Evolutionary conservation across 106 monocot genomes (phyloP).

Genomic region (Gastrodia elata): DNA sequence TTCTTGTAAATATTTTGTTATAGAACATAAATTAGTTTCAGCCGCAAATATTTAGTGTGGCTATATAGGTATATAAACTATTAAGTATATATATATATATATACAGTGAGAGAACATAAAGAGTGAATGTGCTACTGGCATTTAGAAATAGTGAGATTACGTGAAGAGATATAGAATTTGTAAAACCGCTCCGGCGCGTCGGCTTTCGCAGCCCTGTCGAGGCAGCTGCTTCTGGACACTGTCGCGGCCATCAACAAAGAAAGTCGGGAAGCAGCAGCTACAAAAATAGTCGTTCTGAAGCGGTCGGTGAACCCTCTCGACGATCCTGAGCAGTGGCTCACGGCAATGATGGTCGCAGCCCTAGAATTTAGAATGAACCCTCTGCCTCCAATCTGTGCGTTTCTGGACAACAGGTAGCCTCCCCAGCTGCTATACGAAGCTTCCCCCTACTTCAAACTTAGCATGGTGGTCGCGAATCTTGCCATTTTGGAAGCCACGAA

Average conservation of each 20-base stretch:
- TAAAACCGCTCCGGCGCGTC: slow-evolving; percentile 29
- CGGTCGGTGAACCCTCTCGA: slow-evolving; percentile 39
- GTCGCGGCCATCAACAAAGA: slow-evolving; percentile 50
- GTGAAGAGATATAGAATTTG: no score
- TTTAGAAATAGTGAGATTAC: no score
- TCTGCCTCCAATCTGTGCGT: slow-evolving; percentile 27
- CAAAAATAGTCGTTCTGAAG: slow-evolving; percentile 24
- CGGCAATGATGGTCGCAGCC: slow-evolving; percentile 43
- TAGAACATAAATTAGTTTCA: no score
- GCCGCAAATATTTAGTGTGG: no score
- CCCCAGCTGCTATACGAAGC: slow-evolving; percentile 34
- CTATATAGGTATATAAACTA: no score
- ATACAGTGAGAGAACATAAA: no score
- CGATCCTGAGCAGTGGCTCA: slow-evolving; percentile 61
- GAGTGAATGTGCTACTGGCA: no score
- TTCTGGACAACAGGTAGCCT: slow-evolving; percentile 28
- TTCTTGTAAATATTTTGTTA: no score
- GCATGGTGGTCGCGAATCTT: slow-evolving; percentile 44
- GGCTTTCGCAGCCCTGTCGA: slow-evolving; percentile 17
- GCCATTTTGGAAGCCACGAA: slow-evolving; percentile 49
- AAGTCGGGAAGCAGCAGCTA: slow-evolving; percentile 26
- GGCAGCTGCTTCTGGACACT: slow-evolving; percentile 55
- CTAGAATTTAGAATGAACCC: slow-evolving; percentile 25
- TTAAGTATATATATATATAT: no score
- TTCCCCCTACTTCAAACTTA: slow-evolving; percentile 55